Conservation (phyloP, 2,329 filamentous ascomycete species). For the Fusarium sp. region DNA sequence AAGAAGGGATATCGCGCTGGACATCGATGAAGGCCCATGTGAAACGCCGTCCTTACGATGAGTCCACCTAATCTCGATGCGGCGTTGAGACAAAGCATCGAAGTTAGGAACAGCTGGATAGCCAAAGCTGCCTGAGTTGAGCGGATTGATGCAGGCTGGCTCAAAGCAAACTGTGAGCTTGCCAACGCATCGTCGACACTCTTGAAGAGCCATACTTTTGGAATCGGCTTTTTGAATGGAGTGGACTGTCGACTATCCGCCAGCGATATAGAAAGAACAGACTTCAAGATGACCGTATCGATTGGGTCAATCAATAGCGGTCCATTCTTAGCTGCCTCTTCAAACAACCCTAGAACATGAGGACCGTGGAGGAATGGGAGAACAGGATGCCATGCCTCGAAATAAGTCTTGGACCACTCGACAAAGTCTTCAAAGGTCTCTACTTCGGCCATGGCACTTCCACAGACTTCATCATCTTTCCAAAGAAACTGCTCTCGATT, state of each 20-base stretch:
- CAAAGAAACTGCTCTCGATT: conserved; percentile 43
- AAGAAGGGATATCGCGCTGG: conserved; percentile 63
- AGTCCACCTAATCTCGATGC: conserved; percentile 65
- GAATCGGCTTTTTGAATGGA: conserved; percentile 45
- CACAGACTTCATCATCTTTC: conserved; percentile 47
- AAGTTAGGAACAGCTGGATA: conserved; percentile 64
- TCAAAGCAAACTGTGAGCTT: conserved; percentile 57
- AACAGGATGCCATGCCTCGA: conserved; percentile 66
- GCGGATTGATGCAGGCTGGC: conserved; percentile 56
- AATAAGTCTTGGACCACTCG: conserved; percentile 61
- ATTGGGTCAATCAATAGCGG: not conserved
- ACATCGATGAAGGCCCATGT: conserved; percentile 67
- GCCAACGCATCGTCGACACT: conserved; percentile 60
- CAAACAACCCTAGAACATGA: conserved; percentile 57
- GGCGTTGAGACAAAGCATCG: conserved; percentile 64
- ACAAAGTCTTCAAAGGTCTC: conserved; percentile 58
- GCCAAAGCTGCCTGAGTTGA: conserved; percentile 61
- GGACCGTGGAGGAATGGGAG: conserved; percentile 66
- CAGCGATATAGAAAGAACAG: conserved; percentile 62
- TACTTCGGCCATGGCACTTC: conserved; percentile 5
- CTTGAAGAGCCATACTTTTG: conserved; percentile 55
- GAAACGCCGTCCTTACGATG: conserved; percentile 63
- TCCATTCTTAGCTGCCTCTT: conserved; percentile 50
- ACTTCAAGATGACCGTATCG: conserved; percentile 42
- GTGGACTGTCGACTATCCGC: conserved; percentile 59